phyloP scores from a whole-genome alignment of 768 basidiomycete species.

The Boletales sp. region DNA sequence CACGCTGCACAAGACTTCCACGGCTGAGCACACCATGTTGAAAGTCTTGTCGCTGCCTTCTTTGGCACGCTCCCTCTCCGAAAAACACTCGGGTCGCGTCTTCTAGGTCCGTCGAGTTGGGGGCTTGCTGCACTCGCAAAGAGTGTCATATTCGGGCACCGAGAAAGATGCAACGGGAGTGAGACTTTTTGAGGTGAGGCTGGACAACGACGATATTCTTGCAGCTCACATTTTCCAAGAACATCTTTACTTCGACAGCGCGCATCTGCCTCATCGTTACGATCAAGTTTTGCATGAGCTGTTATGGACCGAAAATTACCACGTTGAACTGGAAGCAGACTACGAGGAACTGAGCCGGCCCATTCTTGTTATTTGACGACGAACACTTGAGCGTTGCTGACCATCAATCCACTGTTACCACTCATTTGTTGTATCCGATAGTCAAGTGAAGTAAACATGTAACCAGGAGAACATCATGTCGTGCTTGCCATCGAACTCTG shows the following conservation, averaged over 20 bases:
- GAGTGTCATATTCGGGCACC: constrained; percentile 13
- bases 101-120: constrained; percentile 76
- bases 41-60: neutral
- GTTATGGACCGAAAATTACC: constrained; percentile 33
- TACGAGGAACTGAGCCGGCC: neutral
- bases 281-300: constrained; percentile 72
- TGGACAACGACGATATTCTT: constrained; percentile 70
- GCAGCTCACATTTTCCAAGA: constrained; percentile 76
- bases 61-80: constrained; percentile 22
- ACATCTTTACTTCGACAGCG: constrained; percentile 46
- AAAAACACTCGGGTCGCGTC: constrained; percentile 77
- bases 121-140: constrained; percentile 55
- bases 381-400: neutral
- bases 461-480: no score
- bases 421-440: constrained; percentile 8
- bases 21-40: constrained; percentile 43
- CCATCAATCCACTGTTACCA: constrained; percentile 10
- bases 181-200: constrained; percentile 73
- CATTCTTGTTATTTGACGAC: constrained; percentile 7
- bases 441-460: no score
- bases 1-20: constrained; percentile 44
- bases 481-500: no score
- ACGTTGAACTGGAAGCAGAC: neutral
- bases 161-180: constrained; percentile 44
- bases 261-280: constrained; percentile 80